A percentile compares a stretch with the other conserved stretches of the same genome.
These are phyloP conservation scores for Breviolum minutum DNA, from an alignment of 73 alveolate species.

Conservation along the genomic window DNA sequence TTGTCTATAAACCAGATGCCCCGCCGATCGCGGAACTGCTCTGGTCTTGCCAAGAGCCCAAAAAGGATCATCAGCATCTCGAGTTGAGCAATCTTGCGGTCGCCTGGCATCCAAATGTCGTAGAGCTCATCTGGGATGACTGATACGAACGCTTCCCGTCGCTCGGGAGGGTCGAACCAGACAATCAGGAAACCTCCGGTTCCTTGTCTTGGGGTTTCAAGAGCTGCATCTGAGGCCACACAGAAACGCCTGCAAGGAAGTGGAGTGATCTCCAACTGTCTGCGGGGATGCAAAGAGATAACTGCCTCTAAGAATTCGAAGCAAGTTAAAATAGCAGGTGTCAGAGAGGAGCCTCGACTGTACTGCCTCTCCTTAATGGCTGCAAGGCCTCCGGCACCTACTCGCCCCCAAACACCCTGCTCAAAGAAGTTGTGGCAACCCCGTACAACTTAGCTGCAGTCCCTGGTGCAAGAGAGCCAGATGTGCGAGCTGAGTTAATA, in stretches of 20 bases:
- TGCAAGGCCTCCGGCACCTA: neutral
- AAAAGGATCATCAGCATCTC: neutral
- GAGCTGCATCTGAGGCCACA: neutral
- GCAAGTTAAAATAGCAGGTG: neutral
- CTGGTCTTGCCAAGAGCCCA: neutral
- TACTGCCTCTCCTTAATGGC: neutral
- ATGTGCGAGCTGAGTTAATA: neutral
- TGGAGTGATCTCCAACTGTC: neutral
- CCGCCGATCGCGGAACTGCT: neutral
- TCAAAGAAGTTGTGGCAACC: neutral
- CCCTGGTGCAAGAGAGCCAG: neutral
- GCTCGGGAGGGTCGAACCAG: neutral
- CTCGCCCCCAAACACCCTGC: neutral
- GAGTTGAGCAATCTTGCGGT: neutral
- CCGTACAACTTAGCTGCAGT: slow-evolving; percentile 21
- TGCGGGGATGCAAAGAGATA: neutral
- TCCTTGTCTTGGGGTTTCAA: neutral
- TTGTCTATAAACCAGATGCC: neutral
- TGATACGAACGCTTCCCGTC: neutral
- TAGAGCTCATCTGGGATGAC: neutral
- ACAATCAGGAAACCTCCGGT: slow-evolving; percentile 22
- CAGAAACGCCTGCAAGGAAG: neutral
- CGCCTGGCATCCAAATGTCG: neutral
- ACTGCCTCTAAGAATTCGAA: neutral
- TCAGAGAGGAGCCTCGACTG: neutral